Evolutionary conservation across 768 basidiomycete species (phyloP), one percentile per base, ranked within the genome.

Genomic region (Boletus sp.): DNA sequence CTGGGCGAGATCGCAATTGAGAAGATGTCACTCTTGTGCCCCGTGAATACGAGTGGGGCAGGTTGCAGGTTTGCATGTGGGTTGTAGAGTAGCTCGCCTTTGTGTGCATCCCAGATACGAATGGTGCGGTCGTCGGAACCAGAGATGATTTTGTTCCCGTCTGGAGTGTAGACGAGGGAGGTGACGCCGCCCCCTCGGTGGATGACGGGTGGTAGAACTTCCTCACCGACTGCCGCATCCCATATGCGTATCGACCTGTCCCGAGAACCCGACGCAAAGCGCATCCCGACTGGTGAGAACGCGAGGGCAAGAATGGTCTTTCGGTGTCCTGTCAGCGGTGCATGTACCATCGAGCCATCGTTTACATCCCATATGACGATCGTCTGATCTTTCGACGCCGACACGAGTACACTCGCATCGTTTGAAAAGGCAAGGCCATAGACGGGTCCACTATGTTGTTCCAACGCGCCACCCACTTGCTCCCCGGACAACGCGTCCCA

Each of bases 181-280:
- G 61, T 67, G 6, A 73, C 62, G 1, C 59, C 54, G 4, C 68
- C 67, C 1, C 56, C 59, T 48, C 40, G 53, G 44, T 67, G 62
- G 15, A 30, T 2, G 30, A 74, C 57, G 41, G 60, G 57, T 18
- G 56, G 33, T 0, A 69, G 14, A 1, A 28, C 62, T 47, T 56
- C 56, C n/a, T n/a, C 1, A 1, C 73, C 72, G 1, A 50, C 44
- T 15, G 2, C 33, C 3, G 63, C 58, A 33, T 73, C 68, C 73
- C 71, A 74, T 40, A 67, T 49, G 2, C 64, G 64, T 39, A 73
- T 67, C 7, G 65, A 59, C 33, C 55, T 54, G 30, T 73, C 71
- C n/a, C 66, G 55, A 2, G 71, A 70, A 18, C 71, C 71, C 17
- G 73, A 75, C 12, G 63, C 68, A 42, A 74, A 67, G 20, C 50